phyloP scores from a whole-genome alignment of 805 yeast species.

The Metahyphopichia silvanorum region DNA sequence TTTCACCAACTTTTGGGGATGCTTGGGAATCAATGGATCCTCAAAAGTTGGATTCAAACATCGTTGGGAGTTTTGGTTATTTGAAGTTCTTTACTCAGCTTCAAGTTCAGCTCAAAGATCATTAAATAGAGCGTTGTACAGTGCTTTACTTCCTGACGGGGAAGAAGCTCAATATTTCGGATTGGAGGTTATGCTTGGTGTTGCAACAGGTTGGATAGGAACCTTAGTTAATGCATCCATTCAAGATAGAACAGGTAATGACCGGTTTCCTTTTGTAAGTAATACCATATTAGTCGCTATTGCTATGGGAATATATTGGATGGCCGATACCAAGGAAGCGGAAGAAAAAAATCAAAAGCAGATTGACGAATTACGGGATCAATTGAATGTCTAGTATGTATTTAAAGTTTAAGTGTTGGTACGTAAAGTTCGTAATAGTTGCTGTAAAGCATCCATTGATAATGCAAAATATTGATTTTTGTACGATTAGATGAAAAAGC shows the following conservation, averaged over 20 bases:
- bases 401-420: no score
- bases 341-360: conserved; percentile 19
- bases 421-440: no score
- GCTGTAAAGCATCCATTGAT: no score
- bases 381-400: no score
- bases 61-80: conserved; percentile 42
- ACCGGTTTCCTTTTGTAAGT: conserved; percentile 35
- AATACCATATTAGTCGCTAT: conserved; percentile 26
- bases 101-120: conserved; percentile 34
- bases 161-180: conserved; percentile 44
- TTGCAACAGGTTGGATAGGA: conserved; percentile 42
- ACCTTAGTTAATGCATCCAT: conserved; percentile 34
- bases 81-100: conserved; percentile 34
- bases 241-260: conserved; percentile 37
- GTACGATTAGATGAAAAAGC: no score
- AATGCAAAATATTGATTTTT: no score
- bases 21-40: conserved; percentile 26
- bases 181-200: conserved; percentile 36
- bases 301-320: conserved; percentile 18
- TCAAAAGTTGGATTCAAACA: conserved; percentile 35
- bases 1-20: conserved; percentile 37
- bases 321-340: conserved; percentile 30
- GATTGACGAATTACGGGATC: neutral
- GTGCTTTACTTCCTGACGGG: conserved; percentile 36
- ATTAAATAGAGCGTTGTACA: conserved; percentile 33